These are phyloP conservation scores for Fusarium sp. DNA, from an alignment of 2,329 filamentous ascomycete species.

Conservation along the genomic window DNA sequence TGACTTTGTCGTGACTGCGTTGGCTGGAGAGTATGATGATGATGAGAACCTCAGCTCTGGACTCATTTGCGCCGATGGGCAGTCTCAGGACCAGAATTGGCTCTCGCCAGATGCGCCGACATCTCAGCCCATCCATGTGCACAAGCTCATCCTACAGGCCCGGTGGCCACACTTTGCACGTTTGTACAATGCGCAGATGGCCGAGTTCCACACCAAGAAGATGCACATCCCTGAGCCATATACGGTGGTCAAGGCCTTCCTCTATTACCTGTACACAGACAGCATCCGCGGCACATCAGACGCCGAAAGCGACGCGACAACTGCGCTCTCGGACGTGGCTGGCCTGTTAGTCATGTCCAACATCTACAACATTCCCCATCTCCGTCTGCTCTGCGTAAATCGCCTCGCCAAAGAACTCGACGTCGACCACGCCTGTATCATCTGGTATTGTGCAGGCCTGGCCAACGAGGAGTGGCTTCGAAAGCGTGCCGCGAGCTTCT, in stretches of 20 bases:
- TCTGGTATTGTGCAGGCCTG: constrained; percentile 93
- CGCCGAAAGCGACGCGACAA: constrained; percentile 76
- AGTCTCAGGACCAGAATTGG: constrained; percentile 63
- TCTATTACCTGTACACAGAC: constrained; percentile 97
- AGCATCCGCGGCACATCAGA: constrained; percentile 74
- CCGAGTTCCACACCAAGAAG: constrained; percentile 94
- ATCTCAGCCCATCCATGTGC: constrained; percentile 90
- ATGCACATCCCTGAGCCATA: constrained; percentile 99
- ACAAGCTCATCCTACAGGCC: constrained; percentile 92
- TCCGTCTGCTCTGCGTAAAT: constrained; percentile 91
- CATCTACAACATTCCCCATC: constrained; percentile 95
- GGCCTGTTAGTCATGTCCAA: constrained; percentile 97
- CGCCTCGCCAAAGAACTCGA: constrained; percentile 91
- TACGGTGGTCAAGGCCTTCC: constrained; percentile 90
- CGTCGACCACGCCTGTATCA: constrained; percentile 92
- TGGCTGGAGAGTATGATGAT: constrained; percentile 80
- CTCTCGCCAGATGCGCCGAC: constrained; percentile 72
- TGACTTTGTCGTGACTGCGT: constrained; percentile 91
- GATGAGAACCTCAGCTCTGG: constrained; percentile 70
- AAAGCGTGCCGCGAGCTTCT: constrained; percentile 87
- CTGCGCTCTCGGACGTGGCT: constrained; percentile 85
- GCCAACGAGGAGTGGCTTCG: constrained; percentile 95
- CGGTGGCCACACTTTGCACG: constrained; percentile 97
- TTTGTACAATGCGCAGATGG: constrained; percentile 93
- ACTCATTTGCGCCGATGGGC: constrained; percentile 59